Evolutionary conservation across 352 stramenopile species (phyloP), one percentile per base, ranked within the genome.

Genomic region (Phytophthora palmivora): DNA sequence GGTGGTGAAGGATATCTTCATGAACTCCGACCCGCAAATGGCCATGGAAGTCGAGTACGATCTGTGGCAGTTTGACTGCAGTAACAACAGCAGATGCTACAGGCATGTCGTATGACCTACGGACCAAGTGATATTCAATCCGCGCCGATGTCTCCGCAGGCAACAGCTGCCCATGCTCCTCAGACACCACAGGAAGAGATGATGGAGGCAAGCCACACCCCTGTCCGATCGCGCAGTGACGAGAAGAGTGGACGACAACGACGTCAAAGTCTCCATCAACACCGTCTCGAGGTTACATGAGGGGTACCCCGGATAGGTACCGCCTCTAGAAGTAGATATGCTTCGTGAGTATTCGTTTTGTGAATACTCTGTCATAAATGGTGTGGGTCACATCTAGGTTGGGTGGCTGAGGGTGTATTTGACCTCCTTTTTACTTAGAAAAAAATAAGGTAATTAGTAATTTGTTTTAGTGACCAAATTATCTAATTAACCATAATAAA

Each of bases 11-110:
- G 92, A 98, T 51, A 94, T 98, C 58, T 77, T 80, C 42, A 75
- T 99, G 53, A 94, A 87, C 16, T 91, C 87, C 7, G 91, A 99
- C 55, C 94, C 94, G 22, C 96, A 95, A 39, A 86, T 99, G 56
- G 83, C 97, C 8, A 92, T 98, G 76, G 96, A 99, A 78, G 85
- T 99, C 28, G 94, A 98, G 65, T 99, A 98, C 54, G 97, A 99
- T 66, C 68, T 97, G 51, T 86, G 87, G 1, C 88, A 96, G 61
- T 79, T 76, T 34, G 82, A 93, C 44, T 46, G 24, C 78, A 90
- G 28, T 78, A 83, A 47, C 76, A 89, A 41, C 78, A 88, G 36
- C 72, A 82, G 43, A 67, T 69, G n/a, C 62, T 79, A 32, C 53
- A 69, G 36, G 42, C 66, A 4, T 54, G 54, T 9, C 58, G 67